Percentiles rank a stretch among this genome's conserved stretches.
These are phyloP conservation scores for Malus orientalis DNA, from an alignment of 306 rosid species.

Conservation along the genomic window DNA sequence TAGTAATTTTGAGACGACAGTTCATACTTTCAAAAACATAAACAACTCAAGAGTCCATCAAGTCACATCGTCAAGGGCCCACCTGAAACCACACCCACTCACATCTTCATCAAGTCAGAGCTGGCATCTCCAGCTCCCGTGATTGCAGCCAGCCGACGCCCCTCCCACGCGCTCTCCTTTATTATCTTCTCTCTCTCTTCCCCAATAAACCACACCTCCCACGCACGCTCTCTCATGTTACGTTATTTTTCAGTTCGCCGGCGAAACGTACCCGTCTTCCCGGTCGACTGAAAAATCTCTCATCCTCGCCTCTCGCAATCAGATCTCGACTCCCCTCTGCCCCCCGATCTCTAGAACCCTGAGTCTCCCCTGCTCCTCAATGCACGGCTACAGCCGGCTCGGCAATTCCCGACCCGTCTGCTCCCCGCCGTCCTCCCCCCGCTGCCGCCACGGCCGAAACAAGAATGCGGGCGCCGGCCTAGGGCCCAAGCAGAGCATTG, in stretches of 20 bases:
- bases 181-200: background rate
- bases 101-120: background rate
- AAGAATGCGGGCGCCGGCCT: conserved; percentile 25
- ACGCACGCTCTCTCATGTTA: background rate
- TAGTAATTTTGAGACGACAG: too few species aligned
- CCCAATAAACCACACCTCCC: background rate
- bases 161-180: background rate
- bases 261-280: too few species aligned
- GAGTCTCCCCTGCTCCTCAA: background rate
- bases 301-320: background rate
- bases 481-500: conserved; percentile 27
- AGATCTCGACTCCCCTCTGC: conserved; percentile 6
- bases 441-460: conserved; percentile 55
- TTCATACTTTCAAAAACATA: too few species aligned
- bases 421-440: conserved; percentile 76
- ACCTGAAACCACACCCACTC: background rate
- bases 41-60: too few species aligned
- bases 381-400: conserved; percentile 75
- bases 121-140: background rate
- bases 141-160: background rate
- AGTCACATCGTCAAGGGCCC: background rate
- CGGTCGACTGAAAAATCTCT: background rate
- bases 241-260: too few species aligned
- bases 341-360: background rate
- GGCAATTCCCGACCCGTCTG: conserved; percentile 32